Percentiles rank a stretch among this genome's conserved stretches.
These are phyloP conservation scores for Flammula alnicola DNA, from an alignment of 1,284 basidiomycete species.

Conservation along the genomic window DNA sequence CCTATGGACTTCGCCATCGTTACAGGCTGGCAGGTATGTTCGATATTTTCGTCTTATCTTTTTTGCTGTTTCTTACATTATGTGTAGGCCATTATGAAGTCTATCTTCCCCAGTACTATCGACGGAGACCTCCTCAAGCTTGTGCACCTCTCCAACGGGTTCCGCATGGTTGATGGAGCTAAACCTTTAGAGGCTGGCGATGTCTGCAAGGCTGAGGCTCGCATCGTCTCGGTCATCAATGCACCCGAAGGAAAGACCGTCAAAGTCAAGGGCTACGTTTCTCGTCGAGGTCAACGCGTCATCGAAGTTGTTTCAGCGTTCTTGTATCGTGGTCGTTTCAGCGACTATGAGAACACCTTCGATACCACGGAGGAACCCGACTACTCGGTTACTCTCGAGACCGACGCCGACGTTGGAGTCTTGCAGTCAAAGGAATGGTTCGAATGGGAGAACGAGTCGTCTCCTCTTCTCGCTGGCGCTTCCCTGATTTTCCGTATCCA, in stretches of 20 bases:
- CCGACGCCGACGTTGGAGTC: conserved; percentile 86
- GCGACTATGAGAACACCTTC: conserved; percentile 95
- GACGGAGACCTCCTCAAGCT: conserved; percentile 95
- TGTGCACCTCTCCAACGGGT: conserved; percentile 96
- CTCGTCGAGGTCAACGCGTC: conserved; percentile 76
- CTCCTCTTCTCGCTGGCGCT: conserved; percentile 80
- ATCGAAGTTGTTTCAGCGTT: conserved; percentile 96
- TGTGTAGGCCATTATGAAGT: conserved; percentile 90
- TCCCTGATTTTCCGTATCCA: conserved; percentile 89
- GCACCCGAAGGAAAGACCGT: conserved; percentile 91
- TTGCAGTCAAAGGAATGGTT: conserved; percentile 98
- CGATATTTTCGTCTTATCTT: conserved; percentile 1
- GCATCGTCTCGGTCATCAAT: conserved; percentile 90
- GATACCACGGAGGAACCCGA: conserved; percentile 90
- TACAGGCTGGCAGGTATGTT: conserved; percentile 90
- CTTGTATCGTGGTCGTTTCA: conserved; percentile 95
- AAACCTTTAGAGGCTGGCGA: conserved; percentile 85
- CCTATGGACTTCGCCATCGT: conserved; percentile 99
- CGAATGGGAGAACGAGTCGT: conserved; percentile 87
- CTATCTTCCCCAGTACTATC: conserved; percentile 91
- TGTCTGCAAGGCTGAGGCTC: conserved; percentile 88
- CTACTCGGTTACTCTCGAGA: conserved; percentile 79
- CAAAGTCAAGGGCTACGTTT: conserved; percentile 88
- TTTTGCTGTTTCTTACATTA: conserved; percentile 12
- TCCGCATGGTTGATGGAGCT: conserved; percentile 85